Base-by-base conservation (phyloP, 192 early-diverging fungal genomes). In the Entomortierella parvispora region DNA sequence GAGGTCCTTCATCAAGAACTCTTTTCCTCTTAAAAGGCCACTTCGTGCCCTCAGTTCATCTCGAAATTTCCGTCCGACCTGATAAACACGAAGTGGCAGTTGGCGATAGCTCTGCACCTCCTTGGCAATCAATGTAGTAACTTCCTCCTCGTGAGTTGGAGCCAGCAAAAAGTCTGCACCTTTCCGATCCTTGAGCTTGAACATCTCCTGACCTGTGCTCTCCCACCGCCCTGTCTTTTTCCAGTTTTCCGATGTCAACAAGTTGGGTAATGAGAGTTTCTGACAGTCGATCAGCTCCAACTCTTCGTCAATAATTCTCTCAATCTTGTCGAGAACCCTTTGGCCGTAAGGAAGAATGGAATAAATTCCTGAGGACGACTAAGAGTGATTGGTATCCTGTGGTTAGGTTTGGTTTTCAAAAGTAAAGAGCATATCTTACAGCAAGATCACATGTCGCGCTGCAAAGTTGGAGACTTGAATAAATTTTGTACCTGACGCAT, bases 1-100 rank as follows among this genome's bases (percentile, higher is more conserved):
- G 68, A 97, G 74, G 80, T 97, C 96, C 78, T 96, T 97, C 96
- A 97, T 97, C n/a, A 95, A 71, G 76, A 97, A 97, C 74, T 97
- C 96, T 32, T 93, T 89, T 2, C 87, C 95, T 14, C 96, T 83
- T 48, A 97, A 83, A 22, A 97, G 74, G 10, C 96, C 96, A 7
- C 87, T 88, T 23, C 95, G 85, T 20, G 94, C 94, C 28, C 95
- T 84, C 45, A 91, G 81, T 59, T 96, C 94, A 71, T 96, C 94
- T 29, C 93, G 87, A 60, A 89, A 96, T 80, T 96, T 96, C 40
- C 86, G 83, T n/a, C 90, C 93, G 10, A 93, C 92, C 71, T 97
- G 96, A 83, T 95, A 97, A 50, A 97, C 81, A 11, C 93, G 83
- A 43, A 97, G 72, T 0, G 96, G 96, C 8, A 95, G 81, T 64